Evolutionary conservation across 306 rosid species (phyloP).

Genomic region (Delonix regia): DNA sequence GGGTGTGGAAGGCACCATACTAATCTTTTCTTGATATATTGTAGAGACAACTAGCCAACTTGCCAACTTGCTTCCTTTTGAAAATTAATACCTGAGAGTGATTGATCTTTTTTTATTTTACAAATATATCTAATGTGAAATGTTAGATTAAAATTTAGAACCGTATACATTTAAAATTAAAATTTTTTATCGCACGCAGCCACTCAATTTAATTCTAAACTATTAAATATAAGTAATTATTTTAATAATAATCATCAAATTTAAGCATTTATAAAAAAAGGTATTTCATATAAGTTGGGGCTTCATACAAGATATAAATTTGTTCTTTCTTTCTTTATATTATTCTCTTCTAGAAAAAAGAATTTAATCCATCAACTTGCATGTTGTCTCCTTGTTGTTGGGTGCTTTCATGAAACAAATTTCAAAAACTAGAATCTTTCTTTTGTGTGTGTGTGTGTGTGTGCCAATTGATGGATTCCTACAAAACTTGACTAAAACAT

Average conservation of each 20-base stretch:
- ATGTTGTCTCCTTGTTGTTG: background rate
- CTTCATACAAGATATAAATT: no score
- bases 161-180: no score
- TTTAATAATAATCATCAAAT: no score
- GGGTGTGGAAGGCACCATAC: background rate
- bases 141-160: background rate
- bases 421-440: background rate
- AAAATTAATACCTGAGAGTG: background rate
- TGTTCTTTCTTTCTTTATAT: background rate
- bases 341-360: background rate
- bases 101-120: background rate
- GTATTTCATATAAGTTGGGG: no score
- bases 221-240: no score
- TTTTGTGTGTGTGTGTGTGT: background rate
- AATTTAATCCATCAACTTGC: background rate
- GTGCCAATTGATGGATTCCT: background rate
- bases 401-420: background rate
- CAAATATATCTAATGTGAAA: background rate
- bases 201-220: no score
- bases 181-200: no score
- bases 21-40: background rate
- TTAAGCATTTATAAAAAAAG: no score
- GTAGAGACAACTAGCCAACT: background rate
- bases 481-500: background rate
- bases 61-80: slow-evolving; percentile 3